Evolutionary conservation across 176 grass and related monocot species (phyloP).

Genomic region (Areca catechu): DNA sequence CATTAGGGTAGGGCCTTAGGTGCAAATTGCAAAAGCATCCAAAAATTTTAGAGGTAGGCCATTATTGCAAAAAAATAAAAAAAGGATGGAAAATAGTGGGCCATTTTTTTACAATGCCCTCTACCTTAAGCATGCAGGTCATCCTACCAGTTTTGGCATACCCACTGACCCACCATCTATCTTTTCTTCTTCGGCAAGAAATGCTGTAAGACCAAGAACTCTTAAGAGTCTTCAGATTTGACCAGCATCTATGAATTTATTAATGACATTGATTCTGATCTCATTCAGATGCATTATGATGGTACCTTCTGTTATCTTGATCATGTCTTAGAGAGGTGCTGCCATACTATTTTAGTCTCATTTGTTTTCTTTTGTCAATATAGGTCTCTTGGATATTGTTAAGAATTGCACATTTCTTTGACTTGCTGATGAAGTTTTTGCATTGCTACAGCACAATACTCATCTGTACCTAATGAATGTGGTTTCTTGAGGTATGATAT

Average conservation of each 20-base stretch:
- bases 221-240: slow-evolving; percentile 62
- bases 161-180: too few species aligned
- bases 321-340: too few species aligned
- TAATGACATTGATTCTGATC: slow-evolving; percentile 50
- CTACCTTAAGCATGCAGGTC: too few species aligned
- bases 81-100: too few species aligned
- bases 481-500: slow-evolving; percentile 65
- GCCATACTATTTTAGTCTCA: slow-evolving; percentile 4
- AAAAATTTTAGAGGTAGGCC: too few species aligned
- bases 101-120: too few species aligned
- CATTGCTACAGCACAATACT: slow-evolving; percentile 74
- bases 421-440: slow-evolving; percentile 72
- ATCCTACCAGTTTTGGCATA: too few species aligned
- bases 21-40: too few species aligned
- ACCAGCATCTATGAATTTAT: slow-evolving; percentile 75
- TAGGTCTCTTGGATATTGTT: slow-evolving; percentile 72
- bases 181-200: slow-evolving; percentile 36
- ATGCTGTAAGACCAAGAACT: slow-evolving; percentile 80
- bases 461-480: slow-evolving; percentile 84
- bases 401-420: slow-evolving; percentile 96
- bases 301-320: too few species aligned
- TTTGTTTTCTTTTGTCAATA: slow-evolving; percentile 29
- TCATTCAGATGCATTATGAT: slow-evolving; percentile 50
- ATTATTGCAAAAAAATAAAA: too few species aligned
- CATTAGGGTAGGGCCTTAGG: too few species aligned